These are phyloP conservation scores for Fusarium goolgardi DNA, from an alignment of 2,329 filamentous ascomycete species.

Conservation along the genomic window DNA sequence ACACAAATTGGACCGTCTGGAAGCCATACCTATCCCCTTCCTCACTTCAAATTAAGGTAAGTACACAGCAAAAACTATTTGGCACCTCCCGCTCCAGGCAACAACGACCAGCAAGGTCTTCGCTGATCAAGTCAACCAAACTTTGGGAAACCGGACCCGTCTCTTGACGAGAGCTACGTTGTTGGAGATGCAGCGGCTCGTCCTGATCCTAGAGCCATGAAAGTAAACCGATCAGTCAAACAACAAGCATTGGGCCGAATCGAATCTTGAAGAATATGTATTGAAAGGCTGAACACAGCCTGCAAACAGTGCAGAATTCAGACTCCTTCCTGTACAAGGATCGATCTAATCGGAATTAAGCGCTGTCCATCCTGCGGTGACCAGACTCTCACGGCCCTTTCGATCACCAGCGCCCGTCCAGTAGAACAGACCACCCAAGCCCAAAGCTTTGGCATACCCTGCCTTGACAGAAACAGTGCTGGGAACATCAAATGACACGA, in stretches of 20 bases:
- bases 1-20: neutral
- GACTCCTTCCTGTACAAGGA: neutral
- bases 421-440: conserved; percentile 73
- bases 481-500: conserved; percentile 73
- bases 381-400: conserved; percentile 64
- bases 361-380: conserved; percentile 68
- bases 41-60: neutral
- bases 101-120: neutral
- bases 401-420: conserved; percentile 74
- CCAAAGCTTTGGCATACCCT: conserved; percentile 64
- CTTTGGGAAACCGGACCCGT: neutral
- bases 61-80: neutral
- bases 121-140: conserved; percentile 14
- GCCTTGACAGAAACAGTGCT: conserved; percentile 71
- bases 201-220: neutral
- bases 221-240: conserved; percentile 2
- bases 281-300: neutral
- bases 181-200: conserved; percentile 1
- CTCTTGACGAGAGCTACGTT: neutral
- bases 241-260: neutral
- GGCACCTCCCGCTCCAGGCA: neutral
- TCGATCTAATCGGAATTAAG: conserved; percentile 46
- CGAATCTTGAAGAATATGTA: neutral
- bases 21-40: neutral
- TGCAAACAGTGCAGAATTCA: neutral